These are phyloP conservation scores for Cutaneotrichosporon cyanovorans DNA, from an alignment of 1,284 basidiomycete genomes.

Conservation along the genomic window DNA sequence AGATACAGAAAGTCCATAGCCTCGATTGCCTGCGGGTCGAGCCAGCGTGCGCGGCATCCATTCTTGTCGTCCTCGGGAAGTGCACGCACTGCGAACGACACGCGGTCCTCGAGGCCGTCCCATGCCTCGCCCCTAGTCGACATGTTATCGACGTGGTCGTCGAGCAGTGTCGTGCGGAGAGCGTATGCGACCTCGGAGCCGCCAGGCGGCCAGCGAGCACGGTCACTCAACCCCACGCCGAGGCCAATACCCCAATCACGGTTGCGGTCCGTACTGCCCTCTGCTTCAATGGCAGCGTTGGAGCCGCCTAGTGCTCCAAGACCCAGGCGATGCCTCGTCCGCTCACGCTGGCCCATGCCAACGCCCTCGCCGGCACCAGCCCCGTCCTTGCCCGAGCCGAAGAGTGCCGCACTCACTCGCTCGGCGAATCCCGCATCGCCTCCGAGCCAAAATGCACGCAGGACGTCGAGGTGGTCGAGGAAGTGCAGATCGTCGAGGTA, in stretches of 20 bases:
- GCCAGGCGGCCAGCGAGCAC: conserved; percentile 72
- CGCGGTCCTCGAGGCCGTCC: conserved; percentile 63
- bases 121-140: conserved; percentile 34
- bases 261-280: conserved; percentile 4
- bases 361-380: conserved; percentile 28
- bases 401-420: conserved; percentile 31
- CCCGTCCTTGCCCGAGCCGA: conserved; percentile 30
- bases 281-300: background rate
- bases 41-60: conserved; percentile 59
- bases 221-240: conserved; percentile 59
- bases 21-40: conserved; percentile 58
- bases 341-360: conserved; percentile 5
- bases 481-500: conserved; percentile 38
- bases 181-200: conserved; percentile 73
- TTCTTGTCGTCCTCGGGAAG: conserved; percentile 51
- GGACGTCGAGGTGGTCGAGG: conserved; percentile 39
- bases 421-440: conserved; percentile 35
- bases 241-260: conserved; percentile 56
- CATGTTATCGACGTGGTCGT: conserved; percentile 15
- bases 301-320: conserved; percentile 8
- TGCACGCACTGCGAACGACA: conserved; percentile 73
- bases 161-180: conserved; percentile 50
- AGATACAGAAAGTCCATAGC: conserved; percentile 81
- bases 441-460: conserved; percentile 36
- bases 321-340: conserved; percentile 31